phyloP scores from a whole-genome alignment of 495 filamentous ascomycete genomes.

The Pyrenula massariospora region DNA sequence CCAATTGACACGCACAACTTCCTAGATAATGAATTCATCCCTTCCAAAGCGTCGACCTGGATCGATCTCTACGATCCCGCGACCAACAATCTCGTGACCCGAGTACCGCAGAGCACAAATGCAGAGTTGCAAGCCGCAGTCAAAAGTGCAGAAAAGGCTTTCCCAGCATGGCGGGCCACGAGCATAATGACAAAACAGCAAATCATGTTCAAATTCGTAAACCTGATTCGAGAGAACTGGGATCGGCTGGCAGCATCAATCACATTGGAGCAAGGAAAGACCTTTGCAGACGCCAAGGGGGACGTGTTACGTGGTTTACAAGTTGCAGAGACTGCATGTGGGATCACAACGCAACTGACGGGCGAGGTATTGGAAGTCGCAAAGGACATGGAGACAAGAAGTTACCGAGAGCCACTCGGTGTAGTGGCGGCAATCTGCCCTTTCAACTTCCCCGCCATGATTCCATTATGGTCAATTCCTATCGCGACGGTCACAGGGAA shows the following conservation, averaged over 20 bases:
- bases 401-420: conserved; percentile 84
- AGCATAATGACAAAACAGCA: conserved; percentile 80
- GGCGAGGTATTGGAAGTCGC: conserved; percentile 94
- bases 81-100: conserved; percentile 94
- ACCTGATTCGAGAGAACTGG: conserved; percentile 87
- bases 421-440: conserved; percentile 96
- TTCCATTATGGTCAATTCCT: conserved; percentile 94
- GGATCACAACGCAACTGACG: conserved; percentile 84
- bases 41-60: conserved; percentile 65
- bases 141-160: conserved; percentile 78
- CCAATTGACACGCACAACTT: conserved; percentile 82
- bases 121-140: conserved; percentile 83
- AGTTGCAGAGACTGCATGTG: conserved; percentile 92
- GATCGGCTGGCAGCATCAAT: conserved; percentile 91
- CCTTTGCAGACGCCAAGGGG: conserved; percentile 87
- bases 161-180: conserved; percentile 74
- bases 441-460: conserved; percentile 99
- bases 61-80: conserved; percentile 93
- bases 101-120: conserved; percentile 92
- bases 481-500: conserved; percentile 93
- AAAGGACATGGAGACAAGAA: conserved; percentile 98
- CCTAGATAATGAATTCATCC: conserved; percentile 77
- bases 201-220: conserved; percentile 95
- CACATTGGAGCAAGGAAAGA: conserved; percentile 97
- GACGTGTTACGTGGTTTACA: conserved; percentile 93